Evolutionary conservation across 2,329 filamentous ascomycete genomes (phyloP).

Genomic region (Apiospora rasikravindrae): DNA sequence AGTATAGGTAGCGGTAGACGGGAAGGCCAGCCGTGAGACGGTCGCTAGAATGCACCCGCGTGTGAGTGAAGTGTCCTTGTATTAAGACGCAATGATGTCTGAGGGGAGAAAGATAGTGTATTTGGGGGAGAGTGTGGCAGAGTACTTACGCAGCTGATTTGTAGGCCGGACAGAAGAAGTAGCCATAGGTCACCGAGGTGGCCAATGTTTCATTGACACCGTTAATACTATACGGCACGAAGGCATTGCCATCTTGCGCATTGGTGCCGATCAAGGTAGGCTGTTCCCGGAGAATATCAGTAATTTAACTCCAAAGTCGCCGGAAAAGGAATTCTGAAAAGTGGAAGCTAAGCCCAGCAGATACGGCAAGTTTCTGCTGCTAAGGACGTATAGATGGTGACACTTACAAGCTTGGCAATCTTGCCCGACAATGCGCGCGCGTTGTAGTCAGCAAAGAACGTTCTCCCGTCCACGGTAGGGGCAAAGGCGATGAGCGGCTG

Average conservation of each 20-base stretch:
- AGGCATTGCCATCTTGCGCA: slow-evolving; percentile 31
- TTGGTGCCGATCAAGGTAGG: slow-evolving; percentile 34
- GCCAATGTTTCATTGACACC: slow-evolving; percentile 27
- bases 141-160: slow-evolving; percentile 24
- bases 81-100: background rate
- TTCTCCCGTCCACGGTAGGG: slow-evolving; percentile 35
- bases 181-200: slow-evolving; percentile 20
- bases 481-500: slow-evolving; percentile 33
- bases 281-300: slow-evolving; percentile 18
- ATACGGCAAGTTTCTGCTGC: background rate
- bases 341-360: background rate
- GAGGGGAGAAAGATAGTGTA: slow-evolving; percentile 19
- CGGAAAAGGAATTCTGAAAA: background rate
- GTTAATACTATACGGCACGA: slow-evolving; percentile 26
- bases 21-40: slow-evolving; percentile 30
- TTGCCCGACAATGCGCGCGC: slow-evolving; percentile 32
- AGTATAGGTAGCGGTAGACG: slow-evolving; percentile 47
- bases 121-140: slow-evolving; percentile 25
- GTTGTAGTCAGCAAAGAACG: slow-evolving; percentile 40
- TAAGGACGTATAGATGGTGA: slow-evolving; percentile 15
- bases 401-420: slow-evolving; percentile 36
- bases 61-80: background rate
- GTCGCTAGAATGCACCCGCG: slow-evolving; percentile 27
- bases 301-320: slow-evolving; percentile 23
- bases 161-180: slow-evolving; percentile 33